phyloP scores from a whole-genome alignment of 2,329 filamentous ascomycete species.

The Penicillium sclerotiorum region DNA sequence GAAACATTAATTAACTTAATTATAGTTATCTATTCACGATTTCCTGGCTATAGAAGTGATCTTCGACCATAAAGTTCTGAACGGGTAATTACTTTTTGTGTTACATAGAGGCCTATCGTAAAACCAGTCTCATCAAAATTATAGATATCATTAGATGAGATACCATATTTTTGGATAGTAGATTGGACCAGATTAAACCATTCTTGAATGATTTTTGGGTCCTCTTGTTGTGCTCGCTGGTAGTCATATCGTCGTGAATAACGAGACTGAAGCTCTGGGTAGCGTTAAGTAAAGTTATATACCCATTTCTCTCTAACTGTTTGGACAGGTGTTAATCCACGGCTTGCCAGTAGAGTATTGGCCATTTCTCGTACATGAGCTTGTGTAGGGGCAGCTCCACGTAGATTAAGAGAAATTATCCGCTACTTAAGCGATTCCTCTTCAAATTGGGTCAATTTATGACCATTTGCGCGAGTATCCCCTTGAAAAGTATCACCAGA shows the following conservation, averaged over 20 bases:
- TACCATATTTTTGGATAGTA: too few relatives aligned
- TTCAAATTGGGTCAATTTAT: slow-evolving; percentile 1
- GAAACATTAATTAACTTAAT: background rate
- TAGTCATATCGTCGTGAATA: background rate
- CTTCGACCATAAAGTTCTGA: background rate
- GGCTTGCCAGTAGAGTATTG: slow-evolving; percentile 1
- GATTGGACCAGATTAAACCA: too few relatives aligned
- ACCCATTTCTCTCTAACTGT: background rate
- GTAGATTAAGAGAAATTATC: background rate
- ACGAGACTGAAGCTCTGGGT: background rate
- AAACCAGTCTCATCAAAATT: too few relatives aligned
- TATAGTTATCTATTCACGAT: slow-evolving; percentile 4
- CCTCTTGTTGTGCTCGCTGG: background rate
- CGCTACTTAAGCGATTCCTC: too few relatives aligned
- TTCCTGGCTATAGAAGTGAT: slow-evolving; percentile 2
- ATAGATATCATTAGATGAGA: too few relatives aligned
- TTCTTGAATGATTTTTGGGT: background rate
- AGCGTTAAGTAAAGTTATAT: background rate
- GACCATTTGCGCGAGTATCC: background rate
- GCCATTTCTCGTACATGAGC: background rate
- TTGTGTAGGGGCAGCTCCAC: background rate
- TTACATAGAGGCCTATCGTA: background rate
- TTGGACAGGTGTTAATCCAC: background rate
- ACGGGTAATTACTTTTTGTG: background rate
- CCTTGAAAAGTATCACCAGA: background rate